Conservation (phyloP, 345 rosid species). For the Abelmoschus esculentus region DNA sequence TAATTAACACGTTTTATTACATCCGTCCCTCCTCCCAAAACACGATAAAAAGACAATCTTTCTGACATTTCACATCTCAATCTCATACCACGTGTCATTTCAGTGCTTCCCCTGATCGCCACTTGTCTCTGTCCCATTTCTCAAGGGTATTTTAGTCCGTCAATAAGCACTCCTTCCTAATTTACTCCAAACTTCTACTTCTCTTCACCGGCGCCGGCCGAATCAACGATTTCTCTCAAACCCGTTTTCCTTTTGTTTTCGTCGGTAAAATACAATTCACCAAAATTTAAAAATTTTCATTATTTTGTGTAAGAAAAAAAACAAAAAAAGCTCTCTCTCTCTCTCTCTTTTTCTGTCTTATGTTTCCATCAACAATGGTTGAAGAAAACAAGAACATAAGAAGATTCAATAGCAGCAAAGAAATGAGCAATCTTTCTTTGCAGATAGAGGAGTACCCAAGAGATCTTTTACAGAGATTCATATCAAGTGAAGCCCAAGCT, state of each 20-base stretch:
- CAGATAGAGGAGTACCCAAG: slow-evolving; percentile 39
- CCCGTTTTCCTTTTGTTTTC: not conserved
- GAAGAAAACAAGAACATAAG: slow-evolving; percentile 36
- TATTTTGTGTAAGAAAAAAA: not conserved
- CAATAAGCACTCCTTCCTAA: not conserved
- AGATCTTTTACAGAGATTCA: slow-evolving; percentile 74
- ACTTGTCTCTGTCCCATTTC: slow-evolving; percentile 36
- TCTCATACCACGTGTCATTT: slow-evolving; percentile 58
- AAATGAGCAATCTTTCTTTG: no score
- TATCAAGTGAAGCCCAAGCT: slow-evolving; percentile 24
- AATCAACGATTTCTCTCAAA: not conserved
- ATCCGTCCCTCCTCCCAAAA: not conserved
- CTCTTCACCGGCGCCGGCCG: not conserved
- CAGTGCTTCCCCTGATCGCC: slow-evolving; percentile 26
- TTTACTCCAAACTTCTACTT: not conserved
- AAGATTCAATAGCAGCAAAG: slow-evolving; percentile 24
- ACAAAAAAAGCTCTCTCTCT: not conserved
- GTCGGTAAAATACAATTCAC: not conserved
- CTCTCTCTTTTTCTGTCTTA: not conserved
- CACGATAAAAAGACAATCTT: slow-evolving; percentile 3
- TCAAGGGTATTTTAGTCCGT: slow-evolving; percentile 33
- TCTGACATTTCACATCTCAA: slow-evolving; percentile 9
- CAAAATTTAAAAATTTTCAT: not conserved
- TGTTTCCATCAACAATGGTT: slow-evolving; percentile 35
- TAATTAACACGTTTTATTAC: slow-evolving; percentile 29